These are phyloP conservation scores for Saccharomycopsis babjevae DNA, from an alignment of 805 yeast species.

Conservation along the genomic window DNA sequence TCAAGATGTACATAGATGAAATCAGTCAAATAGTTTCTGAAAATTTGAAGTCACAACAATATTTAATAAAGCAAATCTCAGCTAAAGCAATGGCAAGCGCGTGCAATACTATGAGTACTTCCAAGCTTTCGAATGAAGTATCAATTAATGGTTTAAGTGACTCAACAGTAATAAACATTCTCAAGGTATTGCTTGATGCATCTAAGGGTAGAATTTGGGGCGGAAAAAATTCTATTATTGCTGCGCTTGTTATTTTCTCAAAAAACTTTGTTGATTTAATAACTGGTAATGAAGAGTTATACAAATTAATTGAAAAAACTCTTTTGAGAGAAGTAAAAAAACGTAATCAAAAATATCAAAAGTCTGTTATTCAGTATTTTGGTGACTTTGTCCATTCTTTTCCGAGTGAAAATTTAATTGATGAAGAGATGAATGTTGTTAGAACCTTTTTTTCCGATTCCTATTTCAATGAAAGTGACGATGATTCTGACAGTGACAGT, in stretches of 20 bases:
- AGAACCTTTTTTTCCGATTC: slow-evolving; percentile 30
- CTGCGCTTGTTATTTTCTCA: slow-evolving; percentile 55
- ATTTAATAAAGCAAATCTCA: slow-evolving; percentile 55
- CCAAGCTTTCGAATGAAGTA: slow-evolving; percentile 23
- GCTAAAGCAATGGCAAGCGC: slow-evolving; percentile 59
- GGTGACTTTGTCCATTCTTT: slow-evolving; percentile 40
- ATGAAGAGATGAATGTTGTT: slow-evolving; percentile 26
- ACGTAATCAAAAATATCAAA: slow-evolving; percentile 54
- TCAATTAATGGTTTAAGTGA: slow-evolving; percentile 21
- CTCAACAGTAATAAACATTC: slow-evolving; percentile 29
- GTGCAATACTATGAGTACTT: slow-evolving; percentile 34
- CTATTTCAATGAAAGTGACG: slow-evolving; percentile 24
- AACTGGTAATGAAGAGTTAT: slow-evolving; percentile 24
- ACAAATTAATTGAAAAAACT: slow-evolving; percentile 32
- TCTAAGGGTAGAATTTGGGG: slow-evolving; percentile 75
- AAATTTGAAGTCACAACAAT: slow-evolving; percentile 47
- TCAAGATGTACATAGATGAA: slow-evolving; percentile 60
- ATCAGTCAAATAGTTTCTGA: slow-evolving; percentile 43
- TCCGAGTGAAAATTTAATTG: slow-evolving; percentile 25
- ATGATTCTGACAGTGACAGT: slow-evolving; percentile 26
- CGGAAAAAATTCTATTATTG: slow-evolving; percentile 72
- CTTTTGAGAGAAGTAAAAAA: slow-evolving; percentile 55
- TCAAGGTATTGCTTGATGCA: slow-evolving; percentile 47
- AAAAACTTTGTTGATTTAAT: slow-evolving; percentile 25
- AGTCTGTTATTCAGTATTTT: slow-evolving; percentile 40